These are phyloP conservation scores for Acer saccharum DNA, from an alignment of 345 rosid species.

Conservation along the genomic window DNA sequence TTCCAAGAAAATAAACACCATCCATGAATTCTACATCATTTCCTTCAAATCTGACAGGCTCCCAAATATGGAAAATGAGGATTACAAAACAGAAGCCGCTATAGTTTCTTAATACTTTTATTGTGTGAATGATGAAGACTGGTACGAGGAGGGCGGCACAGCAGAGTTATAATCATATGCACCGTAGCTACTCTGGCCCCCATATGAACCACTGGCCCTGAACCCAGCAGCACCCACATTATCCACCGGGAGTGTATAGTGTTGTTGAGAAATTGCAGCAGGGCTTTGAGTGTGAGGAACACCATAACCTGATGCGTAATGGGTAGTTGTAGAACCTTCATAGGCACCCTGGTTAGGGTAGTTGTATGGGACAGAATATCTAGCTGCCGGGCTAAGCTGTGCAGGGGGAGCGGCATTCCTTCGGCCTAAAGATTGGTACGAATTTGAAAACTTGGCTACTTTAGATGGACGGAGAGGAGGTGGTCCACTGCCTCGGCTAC, in stretches of 20 bases:
- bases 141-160: slow-evolving; percentile 30
- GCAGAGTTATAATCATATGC: slow-evolving; percentile 39
- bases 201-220: slow-evolving; percentile 29
- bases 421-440: slow-evolving; percentile 34
- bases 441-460: slow-evolving; percentile 44
- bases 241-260: slow-evolving; percentile 36
- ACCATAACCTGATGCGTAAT: slow-evolving; percentile 36
- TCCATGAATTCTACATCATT: not conserved
- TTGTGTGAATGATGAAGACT: slow-evolving; percentile 35
- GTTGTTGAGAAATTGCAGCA: slow-evolving; percentile 40
- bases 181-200: slow-evolving; percentile 38
- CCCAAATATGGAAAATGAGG: not conserved
- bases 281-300: slow-evolving; percentile 39
- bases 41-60: not conserved
- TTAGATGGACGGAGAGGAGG: slow-evolving; percentile 46
- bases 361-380: slow-evolving; percentile 40
- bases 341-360: slow-evolving; percentile 46
- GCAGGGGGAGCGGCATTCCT: slow-evolving; percentile 38
- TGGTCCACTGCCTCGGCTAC: slow-evolving; percentile 34
- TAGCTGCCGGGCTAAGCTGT: slow-evolving; percentile 49
- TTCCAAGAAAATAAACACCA: not conserved
- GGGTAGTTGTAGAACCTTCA: slow-evolving; percentile 31
- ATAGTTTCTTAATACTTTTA: slow-evolving; percentile 11
- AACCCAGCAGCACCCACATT: slow-evolving; percentile 26
- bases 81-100: not conserved